Evolutionary conservation across 495 filamentous ascomycete genomes (phyloP).

Genomic region (Polyplosphaeria fusca): DNA sequence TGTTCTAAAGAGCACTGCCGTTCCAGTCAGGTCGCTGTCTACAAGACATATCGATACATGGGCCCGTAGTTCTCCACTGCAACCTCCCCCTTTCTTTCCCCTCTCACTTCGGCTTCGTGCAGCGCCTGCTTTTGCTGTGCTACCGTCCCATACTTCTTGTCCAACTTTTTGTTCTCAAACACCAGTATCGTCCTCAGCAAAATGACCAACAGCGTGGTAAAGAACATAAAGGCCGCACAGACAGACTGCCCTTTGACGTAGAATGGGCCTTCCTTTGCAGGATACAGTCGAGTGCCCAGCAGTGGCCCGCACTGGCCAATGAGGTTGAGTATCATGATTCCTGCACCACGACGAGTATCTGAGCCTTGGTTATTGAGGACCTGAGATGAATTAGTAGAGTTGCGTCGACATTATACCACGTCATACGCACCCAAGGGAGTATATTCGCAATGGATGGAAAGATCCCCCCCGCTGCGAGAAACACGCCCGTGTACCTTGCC

Average conservation of each 20-base stretch:
- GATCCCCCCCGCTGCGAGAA: slow-evolving; percentile 36
- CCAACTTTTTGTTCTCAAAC: slow-evolving; percentile 43
- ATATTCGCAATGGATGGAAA: slow-evolving; percentile 40
- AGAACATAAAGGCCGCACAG: slow-evolving; percentile 58
- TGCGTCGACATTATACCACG: too few species aligned
- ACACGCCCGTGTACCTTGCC: slow-evolving; percentile 38
- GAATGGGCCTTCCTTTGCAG: slow-evolving; percentile 54
- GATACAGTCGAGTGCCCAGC: slow-evolving; percentile 60
- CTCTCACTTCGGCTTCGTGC: background rate
- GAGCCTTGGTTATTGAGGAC: slow-evolving; percentile 54
- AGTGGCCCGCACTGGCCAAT: slow-evolving; percentile 63
- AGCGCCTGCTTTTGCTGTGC: background rate
- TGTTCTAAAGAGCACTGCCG: too few species aligned
- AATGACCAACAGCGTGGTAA: slow-evolving; percentile 48
- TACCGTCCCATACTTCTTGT: slow-evolving; percentile 22
- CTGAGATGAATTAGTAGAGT: too few species aligned
- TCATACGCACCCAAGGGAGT: slow-evolving; percentile 32
- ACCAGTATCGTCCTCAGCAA: slow-evolving; percentile 48
- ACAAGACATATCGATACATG: slow-evolving; percentile 28
- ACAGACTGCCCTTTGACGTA: slow-evolving; percentile 58
- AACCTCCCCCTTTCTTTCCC: slow-evolving; percentile 1
- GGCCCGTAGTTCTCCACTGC: slow-evolving; percentile 32
- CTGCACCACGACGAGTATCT: slow-evolving; percentile 54
- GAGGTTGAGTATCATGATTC: slow-evolving; percentile 56
- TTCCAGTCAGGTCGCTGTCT: too few species aligned